Conservation (phyloP, 768 basidiomycete species). For the Leccinum subtestaceum region DNA sequence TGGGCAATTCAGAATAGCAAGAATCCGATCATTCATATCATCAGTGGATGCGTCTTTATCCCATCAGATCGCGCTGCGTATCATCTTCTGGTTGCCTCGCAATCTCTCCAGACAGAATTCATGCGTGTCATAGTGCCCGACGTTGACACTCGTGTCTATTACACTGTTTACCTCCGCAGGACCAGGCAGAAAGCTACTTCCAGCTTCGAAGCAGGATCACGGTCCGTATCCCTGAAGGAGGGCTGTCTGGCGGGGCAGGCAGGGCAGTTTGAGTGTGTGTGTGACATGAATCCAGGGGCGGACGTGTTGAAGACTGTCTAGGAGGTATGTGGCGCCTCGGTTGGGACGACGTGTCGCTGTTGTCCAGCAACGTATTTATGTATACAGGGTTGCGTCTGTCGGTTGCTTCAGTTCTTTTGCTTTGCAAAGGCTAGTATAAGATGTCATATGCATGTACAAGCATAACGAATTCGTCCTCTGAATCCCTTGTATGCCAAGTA, state of each 20-base stretch:
- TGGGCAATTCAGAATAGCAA: conserved; percentile 12
- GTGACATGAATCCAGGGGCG: background rate
- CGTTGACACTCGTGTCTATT: no score
- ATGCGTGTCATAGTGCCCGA: no score
- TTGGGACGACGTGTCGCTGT: no score
- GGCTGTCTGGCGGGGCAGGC: no score
- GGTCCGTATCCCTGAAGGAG: conserved; percentile 2
- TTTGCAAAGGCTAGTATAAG: background rate
- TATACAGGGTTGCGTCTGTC: background rate
- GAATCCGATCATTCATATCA: background rate
- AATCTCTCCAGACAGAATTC: no score
- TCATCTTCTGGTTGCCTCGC: no score
- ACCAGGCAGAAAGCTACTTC: no score
- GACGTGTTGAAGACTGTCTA: conserved; percentile 28
- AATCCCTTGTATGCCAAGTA: background rate
- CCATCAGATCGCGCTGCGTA: no score
- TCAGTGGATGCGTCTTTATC: no score
- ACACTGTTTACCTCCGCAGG: no score
- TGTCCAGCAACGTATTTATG: background rate
- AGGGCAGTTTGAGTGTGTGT: no score
- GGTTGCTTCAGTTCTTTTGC: background rate
- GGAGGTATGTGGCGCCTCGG: conserved; percentile 19
- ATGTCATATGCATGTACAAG: background rate
- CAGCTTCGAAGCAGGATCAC: no score
- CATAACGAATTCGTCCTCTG: background rate